Evolutionary conservation across 495 filamentous ascomycete genomes (phyloP).

Genomic region (Aspergillus nidulans): DNA sequence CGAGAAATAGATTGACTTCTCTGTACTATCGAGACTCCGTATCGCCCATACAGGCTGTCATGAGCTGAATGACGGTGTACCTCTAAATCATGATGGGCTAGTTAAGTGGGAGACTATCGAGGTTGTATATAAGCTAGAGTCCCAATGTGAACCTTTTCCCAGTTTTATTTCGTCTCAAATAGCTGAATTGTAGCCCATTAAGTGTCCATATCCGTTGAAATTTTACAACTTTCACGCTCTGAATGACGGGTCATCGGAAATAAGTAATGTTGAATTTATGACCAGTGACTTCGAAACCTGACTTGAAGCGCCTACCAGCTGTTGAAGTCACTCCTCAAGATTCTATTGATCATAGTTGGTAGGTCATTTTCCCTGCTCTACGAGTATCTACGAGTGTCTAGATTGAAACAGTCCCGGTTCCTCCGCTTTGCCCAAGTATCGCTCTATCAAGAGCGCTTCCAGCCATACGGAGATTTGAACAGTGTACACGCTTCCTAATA

Average conservation of each 20-base stretch:
- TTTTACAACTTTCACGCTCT: too few species aligned
- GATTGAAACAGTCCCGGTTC: too few species aligned
- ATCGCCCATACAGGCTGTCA: constrained; percentile 12
- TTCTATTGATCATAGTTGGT: too few species aligned
- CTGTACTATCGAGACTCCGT: background rate
- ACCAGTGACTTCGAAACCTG: too few species aligned
- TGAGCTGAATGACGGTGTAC: constrained; percentile 34
- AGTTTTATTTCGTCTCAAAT: constrained; percentile 3
- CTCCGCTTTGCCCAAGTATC: background rate
- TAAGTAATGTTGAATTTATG: too few species aligned
- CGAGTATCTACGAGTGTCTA: too few species aligned
- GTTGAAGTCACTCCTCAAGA: too few species aligned
- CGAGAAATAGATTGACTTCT: constrained; percentile 48
- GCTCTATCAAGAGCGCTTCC: background rate
- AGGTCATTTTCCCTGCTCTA: too few species aligned
- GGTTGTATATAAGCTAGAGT: constrained; percentile 46
- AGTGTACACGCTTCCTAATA: background rate
- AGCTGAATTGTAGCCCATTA: background rate
- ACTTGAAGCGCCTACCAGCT: too few species aligned
- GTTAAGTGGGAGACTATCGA: constrained; percentile 32
- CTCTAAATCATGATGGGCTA: constrained; percentile 35
- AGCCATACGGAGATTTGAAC: background rate
- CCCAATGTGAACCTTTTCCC: constrained; percentile 32
- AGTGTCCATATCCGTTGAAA: too few species aligned
- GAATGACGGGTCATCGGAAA: too few species aligned